Evolutionary conservation across 2,329 filamentous ascomycete genomes (phyloP).

Genomic region (Thielaviopsis punctulata): DNA sequence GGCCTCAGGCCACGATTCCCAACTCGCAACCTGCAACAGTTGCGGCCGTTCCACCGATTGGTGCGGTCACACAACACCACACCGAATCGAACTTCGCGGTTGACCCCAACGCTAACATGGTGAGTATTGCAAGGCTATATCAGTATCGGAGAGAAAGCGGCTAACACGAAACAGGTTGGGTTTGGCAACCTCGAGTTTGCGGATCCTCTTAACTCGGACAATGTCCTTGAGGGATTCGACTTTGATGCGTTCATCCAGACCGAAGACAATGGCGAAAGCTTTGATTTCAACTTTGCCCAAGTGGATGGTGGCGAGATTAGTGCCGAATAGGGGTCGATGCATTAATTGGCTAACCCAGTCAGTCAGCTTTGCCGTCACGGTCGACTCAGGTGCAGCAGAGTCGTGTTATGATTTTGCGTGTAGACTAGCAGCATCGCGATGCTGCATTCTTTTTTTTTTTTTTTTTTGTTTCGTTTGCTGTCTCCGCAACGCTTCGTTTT

Average conservation of each 20-base stretch:
- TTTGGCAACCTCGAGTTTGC: slow-evolving; percentile 36
- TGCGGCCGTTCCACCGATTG: slow-evolving; percentile 22
- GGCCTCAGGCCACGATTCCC: slow-evolving; percentile 13
- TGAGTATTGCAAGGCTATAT: not conserved
- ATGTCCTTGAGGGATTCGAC: slow-evolving; percentile 50
- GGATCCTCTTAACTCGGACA: slow-evolving; percentile 33
- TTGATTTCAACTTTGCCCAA: slow-evolving; percentile 37
- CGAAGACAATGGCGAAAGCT: slow-evolving; percentile 30
- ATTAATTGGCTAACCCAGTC: slow-evolving; percentile 4
- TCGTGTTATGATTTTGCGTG: not conserved
- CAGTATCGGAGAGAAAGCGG: not conserved
- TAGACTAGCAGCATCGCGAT: not conserved
- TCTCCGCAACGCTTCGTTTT: slow-evolving; percentile 6
- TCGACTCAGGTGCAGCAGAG: not conserved
- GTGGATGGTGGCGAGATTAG: slow-evolving; percentile 39
- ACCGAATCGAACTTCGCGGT: slow-evolving; percentile 23
- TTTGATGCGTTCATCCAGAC: slow-evolving; percentile 50
- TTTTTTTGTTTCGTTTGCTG: slow-evolving; percentile 6
- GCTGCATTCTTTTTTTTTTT: slow-evolving; percentile 7
- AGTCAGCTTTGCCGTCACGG: slow-evolving; percentile 5
- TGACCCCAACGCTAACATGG: slow-evolving; percentile 6
- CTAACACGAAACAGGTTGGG: slow-evolving; percentile 21
- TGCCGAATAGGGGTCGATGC: slow-evolving; percentile 28
- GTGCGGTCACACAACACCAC: slow-evolving; percentile 28
- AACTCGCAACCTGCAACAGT: slow-evolving; percentile 17